Evolutionary conservation across 306 rosid species (phyloP), one percentile per base, ranked within the genome.

Genomic region (Corylus avellana): DNA sequence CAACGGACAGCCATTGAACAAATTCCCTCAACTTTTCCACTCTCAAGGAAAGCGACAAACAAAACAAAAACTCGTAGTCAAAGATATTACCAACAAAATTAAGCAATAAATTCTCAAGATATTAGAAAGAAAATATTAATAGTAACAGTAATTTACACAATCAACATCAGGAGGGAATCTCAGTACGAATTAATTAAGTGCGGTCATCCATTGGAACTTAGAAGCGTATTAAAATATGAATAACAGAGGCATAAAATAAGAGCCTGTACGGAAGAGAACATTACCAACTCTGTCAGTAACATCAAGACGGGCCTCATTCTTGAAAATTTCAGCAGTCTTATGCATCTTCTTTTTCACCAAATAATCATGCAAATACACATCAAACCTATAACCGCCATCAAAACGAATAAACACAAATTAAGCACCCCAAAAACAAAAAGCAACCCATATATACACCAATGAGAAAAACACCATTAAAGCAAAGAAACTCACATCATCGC

Each of bases 271-370:
- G 46, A 61, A 77, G 68, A 12, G 3, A 71, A 17, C 44, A 68
- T 78, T 85, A 87, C 95, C 84, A 72, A 69, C 56, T 0, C 76
- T 54, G 42, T 1, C 27, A 1, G 64, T 8, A 17, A 50, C 4
- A 71, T 86, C 13, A 11, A 22, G 25, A 22, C 72, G 22, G 0
- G 85, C 84, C 77, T 91, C 95, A 16, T 42, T 35, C 74, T 18
- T 75, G 86, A 89, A 91, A 85, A 74, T 75, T 54, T 47, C 83
- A 61, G 92, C 92, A 0, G 90, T 8, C 0, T 17, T 1, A 16
- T 74, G 54, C 90, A 84, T 82, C 51, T 90, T 87, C 67, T 9
- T 89, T 71, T 74, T 89, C 73, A 78, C 44, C 91, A 89, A 20
- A 42, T 91, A 89, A 71, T 91, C 92, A 74, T 82, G 81, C 78